Conservation (phyloP, 768 basidiomycete species). For the Lyophyllum decastes region DNA sequence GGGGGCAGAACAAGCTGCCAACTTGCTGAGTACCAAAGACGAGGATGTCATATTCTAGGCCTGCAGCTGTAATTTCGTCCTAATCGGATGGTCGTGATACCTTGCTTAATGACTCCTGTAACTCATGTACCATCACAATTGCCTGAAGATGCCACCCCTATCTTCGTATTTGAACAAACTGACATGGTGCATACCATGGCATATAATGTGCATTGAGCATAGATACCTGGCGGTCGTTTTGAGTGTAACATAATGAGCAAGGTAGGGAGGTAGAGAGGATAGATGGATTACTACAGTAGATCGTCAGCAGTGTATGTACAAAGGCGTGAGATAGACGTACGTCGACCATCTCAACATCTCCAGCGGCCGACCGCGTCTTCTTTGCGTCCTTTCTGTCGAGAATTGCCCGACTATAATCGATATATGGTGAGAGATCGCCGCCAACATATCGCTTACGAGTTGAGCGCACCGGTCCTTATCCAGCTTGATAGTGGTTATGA, state of each 20-base stretch:
- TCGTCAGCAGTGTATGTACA: conserved; percentile 9
- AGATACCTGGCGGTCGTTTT: conserved; percentile 75
- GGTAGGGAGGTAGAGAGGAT: conserved; percentile 21
- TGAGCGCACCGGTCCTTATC: conserved; percentile 79
- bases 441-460: background rate
- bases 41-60: conserved; percentile 89
- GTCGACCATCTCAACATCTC: conserved; percentile 79
- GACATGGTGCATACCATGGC: conserved; percentile 9
- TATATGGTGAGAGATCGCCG: background rate
- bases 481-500: conserved; percentile 89
- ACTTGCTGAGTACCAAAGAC: conserved; percentile 87
- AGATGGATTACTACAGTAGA: conserved; percentile 29
- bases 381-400: conserved; percentile 85
- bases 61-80: conserved; percentile 3
- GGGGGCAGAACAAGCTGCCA: conserved; percentile 34
- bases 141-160: background rate
- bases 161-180: background rate
- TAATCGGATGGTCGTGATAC: conserved; percentile 17
- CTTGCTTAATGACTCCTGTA: background rate
- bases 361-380: conserved; percentile 48
- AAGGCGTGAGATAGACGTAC: conserved; percentile 44
- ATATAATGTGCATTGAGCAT: conserved; percentile 57
- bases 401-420: conserved; percentile 67
- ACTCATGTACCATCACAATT: background rate
- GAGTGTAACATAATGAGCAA: conserved; percentile 28